Evolutionary conservation across 345 rosid genomes (phyloP).

Genomic region (Fremontodendron californicum): DNA sequence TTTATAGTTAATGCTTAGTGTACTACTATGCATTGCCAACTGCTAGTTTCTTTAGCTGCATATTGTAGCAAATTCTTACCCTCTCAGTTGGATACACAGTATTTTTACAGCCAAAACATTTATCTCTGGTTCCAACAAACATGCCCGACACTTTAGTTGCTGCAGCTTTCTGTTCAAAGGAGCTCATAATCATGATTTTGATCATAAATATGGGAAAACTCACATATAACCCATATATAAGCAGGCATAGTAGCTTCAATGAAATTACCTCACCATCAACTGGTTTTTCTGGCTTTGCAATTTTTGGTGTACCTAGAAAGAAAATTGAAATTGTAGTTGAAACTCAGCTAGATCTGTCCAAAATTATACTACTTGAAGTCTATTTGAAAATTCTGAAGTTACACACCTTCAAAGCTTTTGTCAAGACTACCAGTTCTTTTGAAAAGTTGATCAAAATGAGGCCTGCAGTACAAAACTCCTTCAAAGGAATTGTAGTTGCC

Average conservation of each 20-base stretch:
- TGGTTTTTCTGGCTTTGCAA: conserved; percentile 72
- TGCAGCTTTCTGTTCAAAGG: conserved; percentile 58
- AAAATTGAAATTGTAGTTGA: conserved; percentile 14
- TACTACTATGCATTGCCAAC: not conserved
- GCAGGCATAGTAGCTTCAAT: not conserved
- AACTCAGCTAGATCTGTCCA: conserved; percentile 6
- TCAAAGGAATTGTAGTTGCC: conserved; percentile 97
- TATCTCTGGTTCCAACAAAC: conserved; percentile 94
- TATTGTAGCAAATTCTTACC: conserved; percentile 35
- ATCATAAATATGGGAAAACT: not conserved
- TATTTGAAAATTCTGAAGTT: not conserved
- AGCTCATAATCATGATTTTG: not conserved
- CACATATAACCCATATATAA: not conserved
- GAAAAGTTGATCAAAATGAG: conserved; percentile 94
- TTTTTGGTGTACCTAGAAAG: conserved; percentile 76
- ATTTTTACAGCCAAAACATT: conserved; percentile 78
- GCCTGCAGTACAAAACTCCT: conserved; percentile 95
- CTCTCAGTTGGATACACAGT: conserved; percentile 93
- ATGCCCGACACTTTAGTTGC: conserved; percentile 74
- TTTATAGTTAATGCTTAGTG: not conserved
- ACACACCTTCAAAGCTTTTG: conserved; percentile 90
- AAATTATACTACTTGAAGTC: not conserved
- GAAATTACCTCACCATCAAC: conserved; percentile 71
- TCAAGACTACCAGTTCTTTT: conserved; percentile 98
- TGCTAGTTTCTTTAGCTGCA: not conserved